Evolutionary conservation across 192 early-diverging fungal species (phyloP), one percentile per base, ranked within the genome.

Genomic region (Phycomyces blakesleeanus): DNA sequence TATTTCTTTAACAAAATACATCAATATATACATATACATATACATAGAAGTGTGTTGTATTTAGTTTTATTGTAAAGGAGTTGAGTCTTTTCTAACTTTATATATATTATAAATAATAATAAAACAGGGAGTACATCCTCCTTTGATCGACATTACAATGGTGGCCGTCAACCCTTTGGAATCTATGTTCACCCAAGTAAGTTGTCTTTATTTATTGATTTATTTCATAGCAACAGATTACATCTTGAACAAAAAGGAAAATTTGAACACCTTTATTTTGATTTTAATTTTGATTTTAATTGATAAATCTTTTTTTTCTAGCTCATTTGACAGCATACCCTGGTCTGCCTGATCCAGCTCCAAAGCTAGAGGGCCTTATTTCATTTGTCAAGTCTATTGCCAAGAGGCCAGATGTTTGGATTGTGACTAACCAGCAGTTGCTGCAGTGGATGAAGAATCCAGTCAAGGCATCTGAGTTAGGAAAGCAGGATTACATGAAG

Each of bases 381-480:
- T 64, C 61, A 0, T 82, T 89, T 54, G 71, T 89, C 24, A 57
- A 72, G 16, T 79, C 67, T 58, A 72, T 74, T 9, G 41, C 76
- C 27, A 53, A 68, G 18, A 66, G 77, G 37, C 72, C 76, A 21
- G 82, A 89, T 69, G 82, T 83, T 11, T 89, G 85, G 83, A 81
- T 88, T 69, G 81, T 89, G 2, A 89, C 85, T 41, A 76, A 74
- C 59, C 76, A 78, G 37, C 87, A 89, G 63, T 51, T 89, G 52
- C 68, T 89, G 22, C 61, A 83, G 57, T 89, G 86, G 77, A 88
- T 89, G 83, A 72, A 87, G 68, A 88, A 89, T 65, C 87, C 87
- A 7, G 87, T 89, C 11, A 84, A 85, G 0, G 85, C 83, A 9
- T 68, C 68, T 27, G 68, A 89, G 58, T 55, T 89, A 22, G 78